Evolutionary conservation across 2,329 filamentous ascomycete species (phyloP), one percentile per base, ranked within the genome.

Genomic region (Endoconidiophora laricicola): DNA sequence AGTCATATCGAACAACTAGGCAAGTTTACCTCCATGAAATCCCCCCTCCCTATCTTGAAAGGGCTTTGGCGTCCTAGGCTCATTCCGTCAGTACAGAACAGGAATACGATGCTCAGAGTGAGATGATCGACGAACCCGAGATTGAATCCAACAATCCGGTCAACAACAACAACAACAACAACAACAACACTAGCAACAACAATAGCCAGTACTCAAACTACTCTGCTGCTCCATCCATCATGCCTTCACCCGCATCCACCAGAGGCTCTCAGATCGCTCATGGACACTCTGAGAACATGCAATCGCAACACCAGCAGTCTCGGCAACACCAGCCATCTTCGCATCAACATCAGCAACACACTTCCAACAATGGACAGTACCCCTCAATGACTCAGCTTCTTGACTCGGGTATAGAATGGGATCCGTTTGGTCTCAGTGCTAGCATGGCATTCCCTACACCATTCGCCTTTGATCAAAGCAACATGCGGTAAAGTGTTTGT

Each of bases 1-100:
- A 91, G 84, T 64, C 90, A 95, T 65, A 88, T 93, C 66, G 85
- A 93, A 66, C 86, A 94, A 72, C 78, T 96, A 65, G 90, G 90
- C 83, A 86, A 84, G 87, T 72, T 74, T 61, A 65, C 74, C 72
- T 70, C 60, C 6, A 46, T 26, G 84, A 86, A 72, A 46, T 73
- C 62, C 65, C 73, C 72, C 69, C 29, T 59, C 6, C 20, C 41
- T 41, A 23, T 23, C 65, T 60, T 59, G 60, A 72, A 72, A 69
- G 72, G 74, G 68, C 71, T 76, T 63, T 78, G 73, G 74, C 44
- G 72, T 79, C 72, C 73, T 78, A 79, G 72, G 69, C 73, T 81
- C 70, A 83, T 75, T 72, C 63, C 67, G 65, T 78, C 67, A 69
- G 60, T 73, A 71, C 70, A 95, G 90, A 96, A 70, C 87, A 94